Evolutionary conservation across 2,329 filamentous ascomycete species (phyloP).

Genomic region (Mycosphaerella arachidis): DNA sequence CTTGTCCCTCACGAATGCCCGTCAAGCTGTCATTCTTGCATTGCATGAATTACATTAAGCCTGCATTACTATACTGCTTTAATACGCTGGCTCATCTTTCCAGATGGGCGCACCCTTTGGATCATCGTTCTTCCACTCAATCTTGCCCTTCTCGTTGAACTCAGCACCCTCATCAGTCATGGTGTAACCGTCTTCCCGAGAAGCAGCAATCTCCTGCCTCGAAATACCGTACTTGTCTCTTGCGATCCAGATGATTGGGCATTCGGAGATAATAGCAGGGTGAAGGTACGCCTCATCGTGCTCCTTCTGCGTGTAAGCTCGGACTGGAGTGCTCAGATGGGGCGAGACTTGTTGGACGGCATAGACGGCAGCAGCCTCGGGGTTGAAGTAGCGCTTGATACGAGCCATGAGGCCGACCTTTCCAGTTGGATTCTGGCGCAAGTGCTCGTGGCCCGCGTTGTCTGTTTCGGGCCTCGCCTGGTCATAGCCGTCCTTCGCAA

Average conservation of each 20-base stretch:
- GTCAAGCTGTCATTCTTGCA: not conserved
- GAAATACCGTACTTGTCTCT: slow-evolving; percentile 42
- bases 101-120: slow-evolving; percentile 33
- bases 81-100: slow-evolving; percentile 38
- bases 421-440: not conserved
- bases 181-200: slow-evolving; percentile 28
- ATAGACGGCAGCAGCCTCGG: slow-evolving; percentile 16
- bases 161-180: slow-evolving; percentile 44
- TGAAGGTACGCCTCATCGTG: slow-evolving; percentile 42
- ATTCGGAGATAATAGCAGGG: slow-evolving; percentile 39
- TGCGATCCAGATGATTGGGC: slow-evolving; percentile 43
- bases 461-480: not conserved
- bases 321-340: slow-evolving; percentile 30
- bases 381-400: slow-evolving; percentile 24
- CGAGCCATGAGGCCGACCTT: slow-evolving; percentile 14
- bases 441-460: slow-evolving; percentile 8
- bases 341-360: slow-evolving; percentile 32
- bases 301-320: slow-evolving; percentile 28
- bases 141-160: slow-evolving; percentile 43
- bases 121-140: slow-evolving; percentile 39
- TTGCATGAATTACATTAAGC: not conserved
- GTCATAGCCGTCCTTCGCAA: slow-evolving; percentile 6
- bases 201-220: slow-evolving; percentile 35
- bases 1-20: not conserved
- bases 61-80: not conserved